Evolutionary conservation across 176 grass and related monocot genomes (phyloP).

Genomic region (Musa acuminata): DNA sequence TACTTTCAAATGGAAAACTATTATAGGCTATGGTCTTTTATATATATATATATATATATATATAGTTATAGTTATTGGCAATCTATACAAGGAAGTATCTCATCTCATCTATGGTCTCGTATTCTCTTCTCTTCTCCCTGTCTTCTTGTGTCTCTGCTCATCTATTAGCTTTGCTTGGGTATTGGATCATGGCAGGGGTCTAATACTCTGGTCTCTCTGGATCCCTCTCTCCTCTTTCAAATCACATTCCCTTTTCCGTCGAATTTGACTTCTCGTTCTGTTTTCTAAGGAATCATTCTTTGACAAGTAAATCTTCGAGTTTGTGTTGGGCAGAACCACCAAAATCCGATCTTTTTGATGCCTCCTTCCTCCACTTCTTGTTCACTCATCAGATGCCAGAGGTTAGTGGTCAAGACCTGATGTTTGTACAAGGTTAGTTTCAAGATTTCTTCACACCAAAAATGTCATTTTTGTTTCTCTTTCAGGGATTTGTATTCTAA

Average conservation of each 20-base stretch:
- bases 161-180: neutral
- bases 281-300: neutral
- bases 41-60: too few relatives aligned
- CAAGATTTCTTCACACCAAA: neutral
- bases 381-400: neutral
- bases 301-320: neutral
- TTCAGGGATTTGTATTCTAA: neutral
- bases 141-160: neutral
- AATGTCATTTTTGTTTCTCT: neutral
- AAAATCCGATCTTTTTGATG: conserved; percentile 2
- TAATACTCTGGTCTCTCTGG: neutral
- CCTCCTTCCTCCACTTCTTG: neutral
- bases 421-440: neutral
- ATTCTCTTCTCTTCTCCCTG: neutral
- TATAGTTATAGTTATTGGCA: too few relatives aligned
- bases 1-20: too few relatives aligned
- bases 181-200: neutral
- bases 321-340: neutral
- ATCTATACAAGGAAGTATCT: too few relatives aligned
- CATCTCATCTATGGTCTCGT: neutral
- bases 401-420: neutral
- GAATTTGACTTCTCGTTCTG: neutral
- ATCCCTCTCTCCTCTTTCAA: neutral
- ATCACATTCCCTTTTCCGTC: neutral
- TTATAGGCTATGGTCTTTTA: too few relatives aligned